Evolutionary conservation across 345 rosid species (phyloP), one percentile per base, ranked within the genome.

Genomic region (Hibiscus trionum): DNA sequence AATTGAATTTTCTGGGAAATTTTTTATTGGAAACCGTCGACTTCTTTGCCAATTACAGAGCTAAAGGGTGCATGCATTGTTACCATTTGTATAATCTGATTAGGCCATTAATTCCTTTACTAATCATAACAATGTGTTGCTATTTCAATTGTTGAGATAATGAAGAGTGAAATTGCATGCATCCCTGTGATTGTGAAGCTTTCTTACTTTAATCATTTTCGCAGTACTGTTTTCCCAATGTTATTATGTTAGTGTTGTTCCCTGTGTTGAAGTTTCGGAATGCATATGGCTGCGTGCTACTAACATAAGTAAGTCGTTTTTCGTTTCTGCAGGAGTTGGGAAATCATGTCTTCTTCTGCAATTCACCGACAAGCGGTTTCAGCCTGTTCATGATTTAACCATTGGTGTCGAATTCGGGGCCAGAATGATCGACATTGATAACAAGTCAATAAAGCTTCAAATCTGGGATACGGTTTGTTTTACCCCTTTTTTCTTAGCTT

Each of bases 381-480:
- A 88, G 70, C 93, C 91, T 2, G 93, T 88, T 46, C 93, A 88
- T 70, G 93, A 88, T 80, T 83, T 88, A 77, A 88, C 93, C 76
- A 86, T 88, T 57, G 90, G 90, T 74, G 93, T 86, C 3, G 93
- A 88, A 73, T 88, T 88, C 37, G 90, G 93, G 69, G 93, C 90
- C 63, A 82, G 93, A 3, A 85, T 85, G 90, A 86, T 88, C 76
- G 81, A 83, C 37, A 55, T 88, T 29, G 93, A 88, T 31, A 82
- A 81, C 77, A 86, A 86, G 27, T 84, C 92, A 11, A 59, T 88
- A 76, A 88, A 88, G 71, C 84, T 88, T 11, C 92, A 88, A 80
- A 86, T 88, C 75, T 88, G 90, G 93, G 93, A 88, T 71, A 88
- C 93, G 69, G 93, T 88, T 50, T 33, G 63, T 29, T 39, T 11